Base-by-base conservation (phyloP, 140 eudicot species). In the Bidens hawaiensis region DNA sequence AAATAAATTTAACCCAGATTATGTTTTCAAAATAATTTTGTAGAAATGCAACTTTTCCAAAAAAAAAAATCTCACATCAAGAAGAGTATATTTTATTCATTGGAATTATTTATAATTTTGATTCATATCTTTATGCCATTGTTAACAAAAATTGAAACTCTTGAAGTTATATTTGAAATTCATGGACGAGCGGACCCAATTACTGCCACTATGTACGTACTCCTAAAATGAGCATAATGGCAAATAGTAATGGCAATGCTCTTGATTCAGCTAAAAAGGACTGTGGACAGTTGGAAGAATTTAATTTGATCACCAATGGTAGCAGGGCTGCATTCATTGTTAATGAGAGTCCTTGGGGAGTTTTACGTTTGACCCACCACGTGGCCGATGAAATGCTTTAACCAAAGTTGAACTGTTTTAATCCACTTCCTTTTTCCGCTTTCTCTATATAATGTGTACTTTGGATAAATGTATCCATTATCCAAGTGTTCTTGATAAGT, bases 281-380 rank as follows among this genome's bases (percentile, higher is more conserved):
- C 65, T 2, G 9, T 10, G 40, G 71, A 65, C 14, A 63, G 76
- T 52, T 71, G 76, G 26, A 27, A 52, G 28, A 4, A 62, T 50
- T 71, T 25, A 71, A 61, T 62, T 71, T 71, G 16, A 5, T 62
- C 56, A 38, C 55, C 61, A 34, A 13, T 43, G 58, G 36, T n/a
- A n/a, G n/a, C 38, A 51, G 27, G 41, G 30, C 41, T 51, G 16
- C 65, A 71, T 71, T 71, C 65, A 71, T 26, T 68, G 55, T 42
- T 6, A 14, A 38, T 26, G 19, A 14, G 48, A 41, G 74, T 57
- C 1, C 14, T 50, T 49, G n/a, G 52, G 30, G 48, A 60, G 52
- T 71, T 71, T 71, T 51, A 61, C 70, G 1, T 63, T 40, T 62
- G 63, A 21, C 62, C 76, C 24, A 71, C 69, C 70, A 62, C 21